Conservation (phyloP, 495 filamentous ascomycete genomes). For the Stereocaulon alpinum region DNA sequence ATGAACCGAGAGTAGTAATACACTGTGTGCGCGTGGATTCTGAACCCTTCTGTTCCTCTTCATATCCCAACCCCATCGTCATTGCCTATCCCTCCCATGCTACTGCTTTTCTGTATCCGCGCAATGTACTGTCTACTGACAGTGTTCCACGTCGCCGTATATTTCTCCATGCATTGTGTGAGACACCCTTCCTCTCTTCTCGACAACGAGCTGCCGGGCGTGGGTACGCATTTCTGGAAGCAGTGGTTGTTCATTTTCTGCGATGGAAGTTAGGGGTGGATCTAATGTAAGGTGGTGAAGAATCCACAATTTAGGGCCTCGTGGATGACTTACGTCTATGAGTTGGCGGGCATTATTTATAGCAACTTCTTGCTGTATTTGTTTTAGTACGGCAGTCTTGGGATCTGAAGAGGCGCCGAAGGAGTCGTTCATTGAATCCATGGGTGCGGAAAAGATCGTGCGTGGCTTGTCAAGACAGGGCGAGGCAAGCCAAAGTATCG, state of each 20-base stretch:
- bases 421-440: slow-evolving; percentile 17
- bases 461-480: too few relatives aligned
- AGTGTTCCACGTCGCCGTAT: slow-evolving; percentile 85
- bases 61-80: slow-evolving; percentile 8
- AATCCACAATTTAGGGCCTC: not conserved
- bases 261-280: not conserved
- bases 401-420: slow-evolving; percentile 35
- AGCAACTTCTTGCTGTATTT: slow-evolving; percentile 64
- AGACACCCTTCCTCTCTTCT: slow-evolving; percentile 65
- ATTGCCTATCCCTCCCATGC: not conserved
- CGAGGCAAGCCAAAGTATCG: too few relatives aligned
- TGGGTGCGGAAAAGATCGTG: slow-evolving; percentile 14
- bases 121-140: slow-evolving; percentile 66
- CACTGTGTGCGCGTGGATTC: not conserved
- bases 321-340: slow-evolving; percentile 51
- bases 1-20: slow-evolving; percentile 1
- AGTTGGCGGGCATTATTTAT: slow-evolving; percentile 63
- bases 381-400: slow-evolving; percentile 61
- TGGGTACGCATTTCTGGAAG: slow-evolving; percentile 85
- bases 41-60: not conserved
- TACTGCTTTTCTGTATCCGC: slow-evolving; percentile 50
- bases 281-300: not conserved
- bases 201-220: slow-evolving; percentile 69
- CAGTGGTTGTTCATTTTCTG: slow-evolving; percentile 97
- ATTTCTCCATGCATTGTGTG: slow-evolving; percentile 91